Percentiles rank a stretch among this genome's conserved stretches.
Evolutionary conservation across 352 stramenopile species (phyloP).

Genomic region (Phytopythium ostracodes): DNA sequence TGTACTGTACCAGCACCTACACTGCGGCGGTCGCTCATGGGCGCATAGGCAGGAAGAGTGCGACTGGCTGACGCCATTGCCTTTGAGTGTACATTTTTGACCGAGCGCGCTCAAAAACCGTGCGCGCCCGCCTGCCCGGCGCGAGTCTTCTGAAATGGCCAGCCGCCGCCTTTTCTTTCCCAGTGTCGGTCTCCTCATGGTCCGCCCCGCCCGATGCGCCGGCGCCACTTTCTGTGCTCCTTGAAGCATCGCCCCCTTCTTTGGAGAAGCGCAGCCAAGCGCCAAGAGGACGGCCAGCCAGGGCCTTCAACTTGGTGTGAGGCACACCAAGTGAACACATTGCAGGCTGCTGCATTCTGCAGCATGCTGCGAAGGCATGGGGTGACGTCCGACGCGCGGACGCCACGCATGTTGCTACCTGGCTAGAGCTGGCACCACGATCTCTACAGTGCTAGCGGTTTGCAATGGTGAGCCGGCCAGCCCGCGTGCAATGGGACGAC

Average conservation of each 20-base stretch:
- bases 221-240: constrained; percentile 11
- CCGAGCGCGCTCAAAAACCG: not conserved
- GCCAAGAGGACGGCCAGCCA: not conserved
- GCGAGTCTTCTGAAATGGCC: not conserved
- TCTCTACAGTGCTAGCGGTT: too few relatives aligned
- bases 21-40: too few relatives aligned
- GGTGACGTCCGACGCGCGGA: too few relatives aligned
- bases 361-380: too few relatives aligned
- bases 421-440: too few relatives aligned
- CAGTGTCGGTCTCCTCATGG: not conserved
- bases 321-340: too few relatives aligned
- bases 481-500: too few relatives aligned
- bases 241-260: constrained; percentile 12
- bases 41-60: not conserved
- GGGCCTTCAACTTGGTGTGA: not conserved
- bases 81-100: not conserved
- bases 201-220: constrained; percentile 6
- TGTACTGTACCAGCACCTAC: too few relatives aligned
- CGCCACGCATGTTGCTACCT: too few relatives aligned
- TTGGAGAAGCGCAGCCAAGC: constrained; percentile 8
- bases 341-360: too few relatives aligned
- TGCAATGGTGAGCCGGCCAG: too few relatives aligned
- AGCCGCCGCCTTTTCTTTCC: constrained; percentile 8
- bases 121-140: not conserved
- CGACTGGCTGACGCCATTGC: not conserved